Evolutionary conservation across 1,284 basidiomycete species (phyloP), one percentile per base, ranked within the genome.

Genomic region (Anthracocystis panici-leucophaei): DNA sequence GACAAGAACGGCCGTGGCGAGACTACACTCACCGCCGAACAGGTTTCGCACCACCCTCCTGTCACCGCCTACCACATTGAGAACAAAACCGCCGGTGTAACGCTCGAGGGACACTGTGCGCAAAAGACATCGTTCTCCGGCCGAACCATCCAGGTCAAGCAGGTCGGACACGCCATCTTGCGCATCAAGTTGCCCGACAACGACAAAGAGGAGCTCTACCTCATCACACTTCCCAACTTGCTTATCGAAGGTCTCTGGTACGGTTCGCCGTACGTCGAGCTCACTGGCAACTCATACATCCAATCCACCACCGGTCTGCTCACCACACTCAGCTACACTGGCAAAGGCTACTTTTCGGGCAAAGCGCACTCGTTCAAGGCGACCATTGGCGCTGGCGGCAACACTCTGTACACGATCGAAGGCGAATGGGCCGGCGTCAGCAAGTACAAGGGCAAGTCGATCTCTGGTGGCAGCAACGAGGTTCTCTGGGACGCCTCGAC

Each of bases 281-380:
- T 98, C 33, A 88, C 89, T 52, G 94, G 97, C 64, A 89, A 90
- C 14, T 92, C 91, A 64, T 90, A 92, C 86, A 97, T 99, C 85
- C 89, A 93, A 82, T 91, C 90, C 55, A 91, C 91, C 46, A 90
- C 92, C 12, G 92, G 92, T 31, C 91, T 89, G 87, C 86, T 89
- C 25, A 89, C 91, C 18, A 88, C 89, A 56, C 89, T 92, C 81
- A 77, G 79, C 80, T 98, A 97, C 89, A 93, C 94, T 82, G 96
- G 95, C 86, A 94, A 94, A 82, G 96, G 83, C 54, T 97, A 95
- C 88, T 95, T 97, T 84, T 90, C 91, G 31, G 95, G 95, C 75
- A 97, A 95, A 86, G 90, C 93, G 3, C 96, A 99, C 87, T 89
- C 91, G 11, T 97, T 93, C 90, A 96, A 95, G 86, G 94, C 96